A percentile compares a stretch with the other conserved stretches of the same genome.
Conservation (phyloP, 1,284 basidiomycete genomes). For the Gymnopus androsaceus region DNA sequence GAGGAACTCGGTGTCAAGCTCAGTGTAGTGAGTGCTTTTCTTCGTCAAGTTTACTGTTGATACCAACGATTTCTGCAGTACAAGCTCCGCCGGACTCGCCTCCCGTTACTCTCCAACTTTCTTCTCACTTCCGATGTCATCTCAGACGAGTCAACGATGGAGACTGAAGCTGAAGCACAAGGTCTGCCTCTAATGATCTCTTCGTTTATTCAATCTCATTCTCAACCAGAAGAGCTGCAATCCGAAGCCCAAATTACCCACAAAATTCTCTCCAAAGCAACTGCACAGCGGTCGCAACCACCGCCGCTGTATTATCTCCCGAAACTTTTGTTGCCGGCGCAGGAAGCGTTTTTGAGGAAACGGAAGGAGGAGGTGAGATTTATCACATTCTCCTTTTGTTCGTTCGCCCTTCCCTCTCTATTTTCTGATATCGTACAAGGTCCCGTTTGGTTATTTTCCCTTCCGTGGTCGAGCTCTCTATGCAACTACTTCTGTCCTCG, state of each 20-base stretch:
- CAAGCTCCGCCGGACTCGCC: constrained; percentile 67
- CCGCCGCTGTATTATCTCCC: constrained; percentile 79
- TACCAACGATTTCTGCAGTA: too few species aligned
- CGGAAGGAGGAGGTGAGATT: constrained; percentile 66
- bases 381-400: too few species aligned
- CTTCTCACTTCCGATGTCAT: constrained; percentile 73
- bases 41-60: too few species aligned
- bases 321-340: constrained; percentile 63
- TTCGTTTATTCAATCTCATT: neutral
- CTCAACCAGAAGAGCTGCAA: neutral
- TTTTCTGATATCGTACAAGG: too few species aligned
- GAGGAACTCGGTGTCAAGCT: constrained; percentile 78
- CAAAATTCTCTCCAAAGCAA: constrained; percentile 41
- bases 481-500: too few species aligned
- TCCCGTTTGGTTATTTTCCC: too few species aligned
- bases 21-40: too few species aligned
- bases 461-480: too few species aligned
- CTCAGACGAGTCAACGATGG: constrained; percentile 33
- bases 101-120: constrained; percentile 75
- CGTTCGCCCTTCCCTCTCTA: too few species aligned
- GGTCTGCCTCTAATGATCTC: neutral
- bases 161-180: constrained; percentile 15
- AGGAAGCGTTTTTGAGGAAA: constrained; percentile 64
- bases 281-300: constrained; percentile 64
- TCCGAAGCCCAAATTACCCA: neutral